These are phyloP conservation scores for Vitis hybrid DNA, from an alignment of 177 flowering plant genomes.

Conservation along the genomic window DNA sequence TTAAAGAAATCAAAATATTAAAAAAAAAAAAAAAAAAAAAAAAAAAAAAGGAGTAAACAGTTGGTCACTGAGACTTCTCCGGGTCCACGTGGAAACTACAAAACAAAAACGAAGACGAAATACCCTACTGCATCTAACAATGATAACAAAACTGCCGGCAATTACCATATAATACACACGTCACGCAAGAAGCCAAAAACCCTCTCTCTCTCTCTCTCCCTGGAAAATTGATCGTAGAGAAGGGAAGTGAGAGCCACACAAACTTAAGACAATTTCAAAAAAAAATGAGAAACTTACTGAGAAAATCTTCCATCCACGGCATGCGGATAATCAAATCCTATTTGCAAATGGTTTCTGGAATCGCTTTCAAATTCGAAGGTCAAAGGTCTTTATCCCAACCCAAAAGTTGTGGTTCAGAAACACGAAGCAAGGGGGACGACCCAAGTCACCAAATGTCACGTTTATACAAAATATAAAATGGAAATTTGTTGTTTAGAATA, in stretches of 20 bases:
- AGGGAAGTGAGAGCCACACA: conserved; percentile 5
- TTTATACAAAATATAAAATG: not conserved
- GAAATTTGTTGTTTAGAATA: not conserved
- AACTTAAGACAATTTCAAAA: not conserved
- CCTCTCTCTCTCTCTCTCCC: not conserved
- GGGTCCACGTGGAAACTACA: not conserved
- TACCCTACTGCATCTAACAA: not conserved
- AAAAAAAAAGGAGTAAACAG: not conserved
- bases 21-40: not conserved
- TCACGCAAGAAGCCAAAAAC: conserved; percentile 11
- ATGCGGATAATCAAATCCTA: not conserved
- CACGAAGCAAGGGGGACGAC: not conserved
- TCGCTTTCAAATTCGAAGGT: conserved; percentile 14
- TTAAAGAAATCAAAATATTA: not conserved
- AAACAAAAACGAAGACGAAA: not conserved
- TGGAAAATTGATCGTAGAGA: not conserved
- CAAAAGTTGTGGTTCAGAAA: conserved; percentile 7
- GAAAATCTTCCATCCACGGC: conserved; percentile 18
- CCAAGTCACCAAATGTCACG: not conserved
- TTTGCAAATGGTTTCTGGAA: not conserved
- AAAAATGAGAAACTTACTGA: conserved; percentile 7
- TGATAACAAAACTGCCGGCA: conserved; percentile 7
- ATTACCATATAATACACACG: conserved; percentile 5
- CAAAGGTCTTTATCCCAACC: conserved; percentile 1
- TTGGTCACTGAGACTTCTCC: not conserved